phyloP scores from a whole-genome alignment of 2,329 filamentous ascomycete species.

The Aspergillus costaricaensis region DNA sequence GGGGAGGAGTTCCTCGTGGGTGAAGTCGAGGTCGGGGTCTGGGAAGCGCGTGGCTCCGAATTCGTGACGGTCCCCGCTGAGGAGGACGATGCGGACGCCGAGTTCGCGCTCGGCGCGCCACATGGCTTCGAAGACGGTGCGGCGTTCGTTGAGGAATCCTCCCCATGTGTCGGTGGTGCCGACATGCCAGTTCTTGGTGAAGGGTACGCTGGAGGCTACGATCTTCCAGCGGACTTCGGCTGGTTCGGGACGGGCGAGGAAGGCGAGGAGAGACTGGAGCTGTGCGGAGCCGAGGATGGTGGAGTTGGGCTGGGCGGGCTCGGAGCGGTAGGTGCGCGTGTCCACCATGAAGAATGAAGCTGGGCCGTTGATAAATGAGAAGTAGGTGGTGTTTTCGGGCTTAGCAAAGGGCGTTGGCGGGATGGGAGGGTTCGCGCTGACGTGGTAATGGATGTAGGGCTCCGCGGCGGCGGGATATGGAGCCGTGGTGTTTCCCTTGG shows the following conservation, averaged over 20 bases:
- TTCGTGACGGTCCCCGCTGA: constrained; percentile 94
- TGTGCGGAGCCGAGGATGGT: constrained; percentile 85
- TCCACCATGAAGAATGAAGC: constrained; percentile 95
- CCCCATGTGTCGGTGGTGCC: constrained; percentile 92
- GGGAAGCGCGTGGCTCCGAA: constrained; percentile 84
- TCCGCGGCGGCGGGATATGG: constrained; percentile 79
- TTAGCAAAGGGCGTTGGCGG: constrained; percentile 51
- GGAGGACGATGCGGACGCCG: constrained; percentile 75
- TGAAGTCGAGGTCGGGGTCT: constrained; percentile 39
- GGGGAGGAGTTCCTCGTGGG: constrained; percentile 20
- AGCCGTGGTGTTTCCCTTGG: constrained; percentile 72
- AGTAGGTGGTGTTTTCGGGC: constrained; percentile 72
- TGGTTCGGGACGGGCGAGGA: constrained; percentile 71
- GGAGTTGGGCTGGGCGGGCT: constrained; percentile 58
- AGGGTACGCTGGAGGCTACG: constrained; percentile 84
- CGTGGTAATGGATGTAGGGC: constrained; percentile 85
- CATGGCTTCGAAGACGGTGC: constrained; percentile 80
- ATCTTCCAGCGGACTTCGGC: constrained; percentile 89
- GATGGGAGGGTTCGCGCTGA: constrained; percentile 75
- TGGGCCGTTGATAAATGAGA: constrained; percentile 84
- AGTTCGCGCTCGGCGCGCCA: constrained; percentile 76
- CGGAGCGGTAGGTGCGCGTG: constrained; percentile 79
- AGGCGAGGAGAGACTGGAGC: constrained; percentile 75
- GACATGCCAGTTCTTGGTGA: constrained; percentile 96
- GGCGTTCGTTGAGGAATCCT: constrained; percentile 81